Conservation (phyloP, 257 asterid genomes). For the Scutellaria minor region DNA sequence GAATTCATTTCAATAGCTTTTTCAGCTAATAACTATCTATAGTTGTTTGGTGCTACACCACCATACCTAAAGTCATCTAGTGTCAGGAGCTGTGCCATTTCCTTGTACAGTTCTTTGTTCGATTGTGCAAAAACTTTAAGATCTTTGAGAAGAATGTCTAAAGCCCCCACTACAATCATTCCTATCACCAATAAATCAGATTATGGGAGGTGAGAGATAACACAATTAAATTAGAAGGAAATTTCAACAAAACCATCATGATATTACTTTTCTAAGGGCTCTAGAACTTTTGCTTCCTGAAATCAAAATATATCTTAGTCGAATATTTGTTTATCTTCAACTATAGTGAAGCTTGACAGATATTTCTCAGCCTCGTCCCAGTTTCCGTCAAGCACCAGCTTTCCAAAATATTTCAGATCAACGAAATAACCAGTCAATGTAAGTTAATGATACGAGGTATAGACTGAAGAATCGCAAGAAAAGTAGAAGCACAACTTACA, state of each 20-base stretch:
- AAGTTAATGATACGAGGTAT: background rate
- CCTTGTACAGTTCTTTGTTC: slow-evolving; percentile 59
- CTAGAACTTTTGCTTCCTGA: slow-evolving; percentile 82
- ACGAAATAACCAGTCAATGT: slow-evolving; percentile 56
- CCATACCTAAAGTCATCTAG: slow-evolving; percentile 71
- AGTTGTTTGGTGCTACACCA: slow-evolving; percentile 15
- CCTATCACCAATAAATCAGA: slow-evolving; percentile 41
- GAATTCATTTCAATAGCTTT: slow-evolving; percentile 59
- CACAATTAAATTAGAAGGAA: slow-evolving; percentile 9
- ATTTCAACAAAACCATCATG: background rate
- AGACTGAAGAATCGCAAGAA: background rate
- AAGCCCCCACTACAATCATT: slow-evolving; percentile 53
- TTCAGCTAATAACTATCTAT: slow-evolving; percentile 55
- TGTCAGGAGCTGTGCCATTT: slow-evolving; percentile 64
- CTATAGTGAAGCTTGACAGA: slow-evolving; percentile 54
- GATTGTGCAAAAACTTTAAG: slow-evolving; percentile 61
- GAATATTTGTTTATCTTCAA: slow-evolving; percentile 62
- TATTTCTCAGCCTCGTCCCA: slow-evolving; percentile 70
- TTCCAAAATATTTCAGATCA: slow-evolving; percentile 62
- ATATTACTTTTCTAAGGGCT: slow-evolving; percentile 73
- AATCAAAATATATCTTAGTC: slow-evolving; percentile 66
- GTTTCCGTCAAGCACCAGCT: slow-evolving; percentile 48
- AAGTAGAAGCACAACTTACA: slow-evolving; percentile 45
- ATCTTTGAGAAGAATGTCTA: slow-evolving; percentile 70
- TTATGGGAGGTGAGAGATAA: background rate